Conservation (phyloP, 805 yeast genomes). For the Ogataea pini region DNA sequence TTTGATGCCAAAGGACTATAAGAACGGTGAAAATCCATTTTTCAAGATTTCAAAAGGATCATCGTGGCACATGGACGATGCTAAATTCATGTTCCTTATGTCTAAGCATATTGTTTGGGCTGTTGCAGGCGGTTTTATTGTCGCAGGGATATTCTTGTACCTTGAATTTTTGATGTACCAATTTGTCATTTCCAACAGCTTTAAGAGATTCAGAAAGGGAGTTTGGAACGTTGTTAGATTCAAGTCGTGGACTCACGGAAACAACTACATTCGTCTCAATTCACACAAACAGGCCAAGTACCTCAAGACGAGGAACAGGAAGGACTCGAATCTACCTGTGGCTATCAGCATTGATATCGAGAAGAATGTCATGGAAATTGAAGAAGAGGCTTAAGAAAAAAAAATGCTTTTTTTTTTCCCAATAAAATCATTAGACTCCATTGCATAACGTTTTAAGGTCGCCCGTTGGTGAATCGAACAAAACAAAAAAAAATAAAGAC, state of each 20-base stretch:
- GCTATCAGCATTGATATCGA: constrained; percentile 39
- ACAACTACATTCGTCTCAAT: constrained; percentile 25
- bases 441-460: neutral
- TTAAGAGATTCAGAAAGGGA: constrained; percentile 25
- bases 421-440: neutral
- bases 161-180: constrained; percentile 49
- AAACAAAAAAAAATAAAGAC: neutral
- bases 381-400: constrained; percentile 5
- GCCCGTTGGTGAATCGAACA: neutral
- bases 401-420: neutral
- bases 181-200: constrained; percentile 28
- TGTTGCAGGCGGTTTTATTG: constrained; percentile 65
- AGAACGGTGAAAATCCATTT: constrained; percentile 58
- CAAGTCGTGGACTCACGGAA: constrained; percentile 26
- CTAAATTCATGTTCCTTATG: constrained; percentile 69
- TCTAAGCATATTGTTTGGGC: constrained; percentile 75
- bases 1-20: constrained; percentile 72
- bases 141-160: constrained; percentile 50
- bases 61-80: constrained; percentile 92
- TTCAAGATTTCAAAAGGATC: constrained; percentile 81
- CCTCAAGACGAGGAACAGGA: constrained; percentile 40
- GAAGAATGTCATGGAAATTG: constrained; percentile 30
- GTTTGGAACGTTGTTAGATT: constrained; percentile 25
- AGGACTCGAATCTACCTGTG: constrained; percentile 55
- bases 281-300: constrained; percentile 26